These are phyloP conservation scores for Tuctoria greenei DNA, from an alignment of 176 grass and related monocot genomes.

Conservation along the genomic window DNA sequence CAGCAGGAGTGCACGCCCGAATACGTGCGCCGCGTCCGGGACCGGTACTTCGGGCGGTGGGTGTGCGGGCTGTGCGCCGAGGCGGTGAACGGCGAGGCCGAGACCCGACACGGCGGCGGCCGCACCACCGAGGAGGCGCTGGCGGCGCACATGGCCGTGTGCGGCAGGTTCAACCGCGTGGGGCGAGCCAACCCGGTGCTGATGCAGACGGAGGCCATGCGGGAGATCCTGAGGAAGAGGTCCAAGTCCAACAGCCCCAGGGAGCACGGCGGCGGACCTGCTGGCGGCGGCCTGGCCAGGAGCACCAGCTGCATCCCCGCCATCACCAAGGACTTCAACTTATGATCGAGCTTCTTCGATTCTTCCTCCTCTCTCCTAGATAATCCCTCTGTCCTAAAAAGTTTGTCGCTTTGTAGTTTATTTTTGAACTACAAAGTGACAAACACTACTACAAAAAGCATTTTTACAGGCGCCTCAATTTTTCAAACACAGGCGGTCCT, in stretches of 20 bases:
- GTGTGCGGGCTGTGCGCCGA: slow-evolving; percentile 78
- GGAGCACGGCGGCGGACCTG: slow-evolving; percentile 18
- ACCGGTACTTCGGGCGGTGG: slow-evolving; percentile 70
- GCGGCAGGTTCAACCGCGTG: slow-evolving; percentile 69
- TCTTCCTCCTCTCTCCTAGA: not conserved
- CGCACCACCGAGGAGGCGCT: slow-evolving; percentile 63
- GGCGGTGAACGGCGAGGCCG: slow-evolving; percentile 68
- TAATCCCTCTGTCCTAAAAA: too few species aligned
- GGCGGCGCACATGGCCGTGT: slow-evolving; percentile 63
- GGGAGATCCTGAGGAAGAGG: slow-evolving; percentile 80
- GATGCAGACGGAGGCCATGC: slow-evolving; percentile 87
- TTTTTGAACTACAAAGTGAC: too few species aligned
- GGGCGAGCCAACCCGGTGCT: slow-evolving; percentile 74
- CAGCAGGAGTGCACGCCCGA: slow-evolving; percentile 75
- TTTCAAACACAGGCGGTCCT: too few species aligned
- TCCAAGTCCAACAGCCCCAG: slow-evolving; percentile 57
- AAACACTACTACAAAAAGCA: too few species aligned
- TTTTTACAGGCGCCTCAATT: too few species aligned
- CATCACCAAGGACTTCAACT: slow-evolving; percentile 62
- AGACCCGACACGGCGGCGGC: slow-evolving; percentile 34
- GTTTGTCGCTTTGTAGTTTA: too few species aligned
- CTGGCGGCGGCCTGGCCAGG: slow-evolving; percentile 43
- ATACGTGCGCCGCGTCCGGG: slow-evolving; percentile 73
- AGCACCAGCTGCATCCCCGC: slow-evolving; percentile 94
- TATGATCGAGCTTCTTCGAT: not conserved